phyloP scores from a whole-genome alignment of 2,329 filamentous ascomycete genomes.

The Alternaria brassicicola region DNA sequence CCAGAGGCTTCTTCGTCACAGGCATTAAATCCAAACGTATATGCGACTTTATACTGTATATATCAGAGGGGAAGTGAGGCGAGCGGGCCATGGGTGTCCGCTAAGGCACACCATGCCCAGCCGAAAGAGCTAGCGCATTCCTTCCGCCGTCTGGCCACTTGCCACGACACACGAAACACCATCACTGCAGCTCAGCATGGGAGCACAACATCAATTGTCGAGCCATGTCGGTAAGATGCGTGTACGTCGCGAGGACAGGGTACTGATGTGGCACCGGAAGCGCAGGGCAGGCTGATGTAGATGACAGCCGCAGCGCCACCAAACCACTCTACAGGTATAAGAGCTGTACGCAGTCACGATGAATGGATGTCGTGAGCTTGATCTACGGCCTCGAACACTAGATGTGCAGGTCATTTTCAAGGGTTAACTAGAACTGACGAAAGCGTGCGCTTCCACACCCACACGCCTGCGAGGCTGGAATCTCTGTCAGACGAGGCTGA shows the following conservation, averaged over 20 bases:
- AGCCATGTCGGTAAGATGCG: slow-evolving; percentile 8
- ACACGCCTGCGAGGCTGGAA: slow-evolving; percentile 17
- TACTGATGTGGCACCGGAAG: background rate
- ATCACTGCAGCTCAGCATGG: slow-evolving; percentile 22
- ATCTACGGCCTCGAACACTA: background rate
- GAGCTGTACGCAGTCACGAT: background rate
- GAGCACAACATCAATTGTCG: slow-evolving; percentile 6
- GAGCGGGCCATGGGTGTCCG: slow-evolving; percentile 6
- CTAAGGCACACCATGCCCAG: slow-evolving; percentile 10
- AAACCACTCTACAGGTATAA: slow-evolving; percentile 9
- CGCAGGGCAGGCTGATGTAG: background rate
- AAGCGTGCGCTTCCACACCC: slow-evolving; percentile 13
- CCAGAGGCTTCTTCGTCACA: background rate
- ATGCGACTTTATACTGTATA: background rate
- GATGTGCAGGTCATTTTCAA: background rate
- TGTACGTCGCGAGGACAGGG: slow-evolving; percentile 9
- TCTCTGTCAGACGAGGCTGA: slow-evolving; percentile 20
- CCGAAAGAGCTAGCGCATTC: slow-evolving; percentile 11
- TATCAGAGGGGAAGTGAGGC: slow-evolving; percentile 25
- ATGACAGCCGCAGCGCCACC: slow-evolving; percentile 5
- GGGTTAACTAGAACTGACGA: background rate
- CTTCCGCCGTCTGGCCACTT: slow-evolving; percentile 24
- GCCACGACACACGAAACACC: slow-evolving; percentile 23
- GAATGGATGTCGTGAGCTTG: background rate
- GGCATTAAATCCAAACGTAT: background rate